phyloP scores from a whole-genome alignment of 352 stramenopile species.

The Phytopythium sindhum region DNA sequence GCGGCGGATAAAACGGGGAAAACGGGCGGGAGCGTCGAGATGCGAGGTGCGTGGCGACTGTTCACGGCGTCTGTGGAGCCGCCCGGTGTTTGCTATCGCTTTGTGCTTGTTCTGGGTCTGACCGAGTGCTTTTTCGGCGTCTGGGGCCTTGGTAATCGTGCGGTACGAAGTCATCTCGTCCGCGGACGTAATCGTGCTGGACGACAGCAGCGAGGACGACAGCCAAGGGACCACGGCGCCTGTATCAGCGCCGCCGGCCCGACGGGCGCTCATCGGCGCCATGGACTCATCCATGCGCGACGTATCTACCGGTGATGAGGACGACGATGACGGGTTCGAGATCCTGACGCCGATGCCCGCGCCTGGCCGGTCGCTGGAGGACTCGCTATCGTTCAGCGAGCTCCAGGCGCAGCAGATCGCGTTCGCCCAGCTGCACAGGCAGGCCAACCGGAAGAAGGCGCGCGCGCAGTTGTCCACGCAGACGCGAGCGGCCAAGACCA shows the following conservation, averaged over 20 bases:
- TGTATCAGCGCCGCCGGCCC: neutral
- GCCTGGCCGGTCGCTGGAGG: slow-evolving; percentile 24
- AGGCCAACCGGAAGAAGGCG: slow-evolving; percentile 13
- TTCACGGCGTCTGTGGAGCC: neutral
- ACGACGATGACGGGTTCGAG: slow-evolving; percentile 11
- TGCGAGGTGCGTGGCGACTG: slow-evolving; percentile 8
- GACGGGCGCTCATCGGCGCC: slow-evolving; percentile 1
- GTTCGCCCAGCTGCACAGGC: slow-evolving; percentile 25
- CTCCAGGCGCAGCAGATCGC: slow-evolving; percentile 60
- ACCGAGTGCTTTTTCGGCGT: neutral
- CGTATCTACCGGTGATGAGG: neutral
- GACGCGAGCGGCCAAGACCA: neutral
- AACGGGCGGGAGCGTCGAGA: neutral
- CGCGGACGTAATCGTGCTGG: slow-evolving; percentile 41
- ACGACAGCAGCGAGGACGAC: slow-evolving; percentile 46
- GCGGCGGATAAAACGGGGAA: neutral
- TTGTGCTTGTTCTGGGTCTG: neutral
- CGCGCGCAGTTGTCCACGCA: neutral
- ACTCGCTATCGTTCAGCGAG: slow-evolving; percentile 53
- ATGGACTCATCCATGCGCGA: neutral
- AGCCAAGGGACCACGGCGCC: neutral
- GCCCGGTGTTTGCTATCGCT: neutral
- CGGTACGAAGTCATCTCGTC: slow-evolving; percentile 15
- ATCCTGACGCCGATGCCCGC: slow-evolving; percentile 11
- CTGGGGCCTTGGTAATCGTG: neutral